Base-by-base conservation (phyloP, 2,329 filamentous ascomycete species). In the Harringtonia lauricola region DNA sequence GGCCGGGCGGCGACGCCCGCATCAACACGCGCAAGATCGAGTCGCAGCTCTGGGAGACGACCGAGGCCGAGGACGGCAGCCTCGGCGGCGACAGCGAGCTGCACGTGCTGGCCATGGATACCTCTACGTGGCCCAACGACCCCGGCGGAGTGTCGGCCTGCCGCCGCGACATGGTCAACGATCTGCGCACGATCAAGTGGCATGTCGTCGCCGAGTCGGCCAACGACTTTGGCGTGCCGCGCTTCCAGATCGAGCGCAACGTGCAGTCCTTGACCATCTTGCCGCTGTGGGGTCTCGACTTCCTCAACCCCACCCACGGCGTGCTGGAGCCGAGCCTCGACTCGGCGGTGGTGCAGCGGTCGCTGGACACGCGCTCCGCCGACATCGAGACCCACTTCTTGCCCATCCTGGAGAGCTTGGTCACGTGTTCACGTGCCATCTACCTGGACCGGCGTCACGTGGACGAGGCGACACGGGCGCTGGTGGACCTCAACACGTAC, bases 91-190 rank as follows among this genome's bases (percentile, higher is more conserved):
- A 65, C 8, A 59, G 62, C 22, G 62, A 57, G 5, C 58, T 71
- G 4, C 67, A 70, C 61, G 53, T 65, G 55, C 19, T 70, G 61
- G 54, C 68, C 41, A 61, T 64, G 18, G 67, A 71, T 50, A 70
- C 59, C 13, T 67, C 66, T 8, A 68, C 65, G 22, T 72, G 68
- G 68, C 68, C 68, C 2, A 67, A 70, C 45, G 66, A 68, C 47
- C 69, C 69, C 29, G 71, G 71, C 45, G 71, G 71, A 50, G 71
- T 75, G 14, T 74, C 71, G 31, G 71, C 71, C 44, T 75, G 71
- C 56, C 62, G 71, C 34, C 63, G 71, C 36, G 71, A 75, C 52
- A 63, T 75, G 54, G 69, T 75, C 54, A 72, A 75, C 50, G 68
- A 66, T 14, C 65, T 72, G 48, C 61, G 62, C 36, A 72, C 68